phyloP scores from a whole-genome alignment of 257 asterid species.

The Ilex aquifolium region DNA sequence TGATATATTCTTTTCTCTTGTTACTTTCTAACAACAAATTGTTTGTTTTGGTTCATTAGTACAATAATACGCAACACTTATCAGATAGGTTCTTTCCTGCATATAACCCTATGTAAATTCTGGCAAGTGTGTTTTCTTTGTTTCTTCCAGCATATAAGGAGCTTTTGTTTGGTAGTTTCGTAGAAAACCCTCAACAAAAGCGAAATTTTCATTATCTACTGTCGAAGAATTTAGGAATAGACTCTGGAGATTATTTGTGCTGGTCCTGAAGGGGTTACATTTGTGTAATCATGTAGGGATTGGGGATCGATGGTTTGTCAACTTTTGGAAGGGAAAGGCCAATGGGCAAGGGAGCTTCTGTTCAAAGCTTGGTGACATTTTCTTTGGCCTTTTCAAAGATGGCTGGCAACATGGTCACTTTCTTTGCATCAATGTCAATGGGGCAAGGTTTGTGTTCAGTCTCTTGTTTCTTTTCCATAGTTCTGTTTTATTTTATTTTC shows the following conservation, averaged over 20 bases:
- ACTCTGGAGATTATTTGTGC: slow-evolving; percentile 2
- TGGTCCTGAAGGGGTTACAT: slow-evolving; percentile 9
- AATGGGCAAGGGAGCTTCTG: slow-evolving; percentile 95
- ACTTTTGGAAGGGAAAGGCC: slow-evolving; percentile 96
- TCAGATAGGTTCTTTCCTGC: too few relatives aligned
- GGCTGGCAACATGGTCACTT: slow-evolving; percentile 93
- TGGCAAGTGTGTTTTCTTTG: too few relatives aligned
- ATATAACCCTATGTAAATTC: too few relatives aligned
- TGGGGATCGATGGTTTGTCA: slow-evolving; percentile 91
- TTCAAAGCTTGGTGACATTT: slow-evolving; percentile 72
- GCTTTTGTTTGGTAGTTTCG: too few relatives aligned
- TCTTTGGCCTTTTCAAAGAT: slow-evolving; percentile 92
- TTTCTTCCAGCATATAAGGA: too few relatives aligned
- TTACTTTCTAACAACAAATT: too few relatives aligned
- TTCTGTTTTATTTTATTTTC: background rate
- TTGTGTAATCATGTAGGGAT: slow-evolving; percentile 48
- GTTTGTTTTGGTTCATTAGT: too few relatives aligned
- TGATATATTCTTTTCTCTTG: too few relatives aligned
- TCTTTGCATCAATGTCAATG: slow-evolving; percentile 74
- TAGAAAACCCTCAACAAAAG: too few relatives aligned
- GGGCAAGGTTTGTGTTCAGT: slow-evolving; percentile 56
- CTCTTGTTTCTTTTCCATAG: background rate
- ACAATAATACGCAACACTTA: too few relatives aligned
- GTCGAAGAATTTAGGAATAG: too few relatives aligned
- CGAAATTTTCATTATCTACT: too few relatives aligned